A percentile compares a stretch with the other conserved stretches of the same genome.
phyloP scores from a whole-genome alignment of 805 yeast genomes.

The Lipomyces spencermartinsiae region DNA sequence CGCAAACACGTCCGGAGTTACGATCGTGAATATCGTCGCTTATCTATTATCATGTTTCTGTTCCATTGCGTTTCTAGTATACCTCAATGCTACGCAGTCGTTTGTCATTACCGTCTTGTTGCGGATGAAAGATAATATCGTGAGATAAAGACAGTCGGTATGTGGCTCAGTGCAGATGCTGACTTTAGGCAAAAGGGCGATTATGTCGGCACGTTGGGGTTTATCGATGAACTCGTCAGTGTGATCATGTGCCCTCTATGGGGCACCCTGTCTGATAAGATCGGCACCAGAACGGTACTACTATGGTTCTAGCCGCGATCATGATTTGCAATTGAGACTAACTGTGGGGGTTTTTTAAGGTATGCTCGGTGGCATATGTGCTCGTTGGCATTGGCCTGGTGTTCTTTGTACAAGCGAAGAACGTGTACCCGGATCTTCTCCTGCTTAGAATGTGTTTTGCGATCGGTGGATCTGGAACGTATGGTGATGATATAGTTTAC shows the following conservation, averaged over 20 bases:
- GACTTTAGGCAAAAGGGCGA: conserved; percentile 46
- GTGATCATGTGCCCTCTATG: conserved; percentile 63
- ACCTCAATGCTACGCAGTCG: conserved; percentile 53
- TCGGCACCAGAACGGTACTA: conserved; percentile 62
- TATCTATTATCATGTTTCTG: conserved; percentile 50
- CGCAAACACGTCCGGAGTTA: conserved; percentile 11
- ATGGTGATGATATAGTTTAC: neutral
- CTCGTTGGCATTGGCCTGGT: conserved; percentile 55
- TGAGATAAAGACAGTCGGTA: neutral
- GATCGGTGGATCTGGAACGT: conserved; percentile 57
- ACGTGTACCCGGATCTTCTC: conserved; percentile 58
- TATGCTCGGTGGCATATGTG: conserved; percentile 55
- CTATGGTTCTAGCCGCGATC: neutral
- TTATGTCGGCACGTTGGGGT: conserved; percentile 57
- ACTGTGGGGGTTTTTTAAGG: neutral
- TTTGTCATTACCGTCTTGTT: conserved; percentile 52
- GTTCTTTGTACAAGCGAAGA: conserved; percentile 56
- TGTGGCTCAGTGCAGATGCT: neutral
- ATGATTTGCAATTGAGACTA: neutral
- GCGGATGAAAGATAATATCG: conserved; percentile 44
- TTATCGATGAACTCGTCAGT: conserved; percentile 65
- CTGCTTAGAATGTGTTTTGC: conserved; percentile 64
- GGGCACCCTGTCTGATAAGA: conserved; percentile 67
- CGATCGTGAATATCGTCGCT: conserved; percentile 38
- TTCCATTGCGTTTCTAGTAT: conserved; percentile 53